phyloP scores from a whole-genome alignment of 441 rosid species.

The Mallotus japonicus region DNA sequence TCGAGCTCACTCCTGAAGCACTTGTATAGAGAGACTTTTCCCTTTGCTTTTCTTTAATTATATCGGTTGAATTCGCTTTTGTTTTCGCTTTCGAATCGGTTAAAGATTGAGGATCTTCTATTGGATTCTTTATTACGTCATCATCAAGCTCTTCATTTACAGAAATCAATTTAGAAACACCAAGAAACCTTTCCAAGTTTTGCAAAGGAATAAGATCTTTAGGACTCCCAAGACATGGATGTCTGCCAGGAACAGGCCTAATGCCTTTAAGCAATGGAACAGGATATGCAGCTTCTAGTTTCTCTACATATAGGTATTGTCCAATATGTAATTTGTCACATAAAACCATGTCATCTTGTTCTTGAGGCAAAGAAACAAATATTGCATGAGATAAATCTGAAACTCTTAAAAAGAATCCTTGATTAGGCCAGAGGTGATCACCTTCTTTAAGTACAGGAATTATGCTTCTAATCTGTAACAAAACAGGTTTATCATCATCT shows the following conservation, averaged over 20 bases:
- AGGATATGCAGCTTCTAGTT: conserved; percentile 63
- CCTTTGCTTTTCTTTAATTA: conserved; percentile 6
- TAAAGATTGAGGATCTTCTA: conserved; percentile 29
- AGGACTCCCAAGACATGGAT: conserved; percentile 44
- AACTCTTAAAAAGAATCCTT: conserved; percentile 65
- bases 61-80: neutral
- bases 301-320: conserved; percentile 53
- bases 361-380: conserved; percentile 62
- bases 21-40: neutral
- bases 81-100: conserved; percentile 18
- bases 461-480: conserved; percentile 69
- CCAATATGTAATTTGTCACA: conserved; percentile 59
- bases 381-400: conserved; percentile 62
- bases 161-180: conserved; percentile 32
- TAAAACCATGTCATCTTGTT: conserved; percentile 64
- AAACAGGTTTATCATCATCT: conserved; percentile 39
- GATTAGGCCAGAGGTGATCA: conserved; percentile 69
- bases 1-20: conserved; percentile 16
- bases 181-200: conserved; percentile 43
- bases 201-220: conserved; percentile 49
- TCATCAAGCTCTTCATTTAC: conserved; percentile 18
- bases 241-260: conserved; percentile 57
- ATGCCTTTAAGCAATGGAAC: conserved; percentile 65
- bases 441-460: conserved; percentile 60
- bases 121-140: conserved; percentile 27